Conservation (phyloP, 805 yeast species). For the Candida gorgasii region DNA sequence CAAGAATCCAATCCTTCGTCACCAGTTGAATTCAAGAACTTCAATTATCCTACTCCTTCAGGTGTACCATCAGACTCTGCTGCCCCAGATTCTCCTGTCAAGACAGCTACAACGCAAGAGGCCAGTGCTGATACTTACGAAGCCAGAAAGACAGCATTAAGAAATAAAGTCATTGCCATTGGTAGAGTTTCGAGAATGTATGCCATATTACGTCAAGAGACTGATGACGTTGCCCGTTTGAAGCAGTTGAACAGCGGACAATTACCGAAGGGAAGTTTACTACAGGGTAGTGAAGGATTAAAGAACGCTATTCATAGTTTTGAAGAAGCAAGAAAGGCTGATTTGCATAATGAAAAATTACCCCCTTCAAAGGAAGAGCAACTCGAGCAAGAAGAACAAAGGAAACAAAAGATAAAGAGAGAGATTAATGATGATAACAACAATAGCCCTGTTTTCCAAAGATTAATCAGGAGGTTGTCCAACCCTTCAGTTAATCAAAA, state of each 20-base stretch:
- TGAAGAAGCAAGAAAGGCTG: constrained; percentile 81
- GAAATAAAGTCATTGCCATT: constrained; percentile 90
- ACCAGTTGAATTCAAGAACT: constrained; percentile 14
- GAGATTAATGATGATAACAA: constrained; percentile 30
- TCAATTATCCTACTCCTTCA: constrained; percentile 6
- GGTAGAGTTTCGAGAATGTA: constrained; percentile 96
- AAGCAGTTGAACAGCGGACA: constrained; percentile 72
- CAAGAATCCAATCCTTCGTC: constrained; percentile 20
- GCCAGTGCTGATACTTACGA: constrained; percentile 24
- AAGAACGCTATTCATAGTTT: constrained; percentile 67
- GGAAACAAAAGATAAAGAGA: constrained; percentile 43
- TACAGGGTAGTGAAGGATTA: constrained; percentile 82
- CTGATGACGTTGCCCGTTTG: constrained; percentile 80
- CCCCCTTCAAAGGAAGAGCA: constrained; percentile 77
- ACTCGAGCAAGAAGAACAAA: constrained; percentile 43
- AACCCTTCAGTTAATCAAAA: not conserved
- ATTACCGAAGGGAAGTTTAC: constrained; percentile 81
- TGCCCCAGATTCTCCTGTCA: constrained; percentile 10
- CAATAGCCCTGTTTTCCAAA: constrained; percentile 39
- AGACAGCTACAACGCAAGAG: not conserved
- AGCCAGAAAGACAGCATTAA: constrained; percentile 52
- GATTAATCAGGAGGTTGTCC: constrained; percentile 39
- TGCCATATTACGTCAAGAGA: constrained; percentile 81
- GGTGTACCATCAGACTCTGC: not conserved
- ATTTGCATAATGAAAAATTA: constrained; percentile 78